Percentiles rank a stretch among this genome's conserved stretches.
Evolutionary conservation across 257 asterid genomes (phyloP).

Genomic region (Paulownia fortunei): DNA sequence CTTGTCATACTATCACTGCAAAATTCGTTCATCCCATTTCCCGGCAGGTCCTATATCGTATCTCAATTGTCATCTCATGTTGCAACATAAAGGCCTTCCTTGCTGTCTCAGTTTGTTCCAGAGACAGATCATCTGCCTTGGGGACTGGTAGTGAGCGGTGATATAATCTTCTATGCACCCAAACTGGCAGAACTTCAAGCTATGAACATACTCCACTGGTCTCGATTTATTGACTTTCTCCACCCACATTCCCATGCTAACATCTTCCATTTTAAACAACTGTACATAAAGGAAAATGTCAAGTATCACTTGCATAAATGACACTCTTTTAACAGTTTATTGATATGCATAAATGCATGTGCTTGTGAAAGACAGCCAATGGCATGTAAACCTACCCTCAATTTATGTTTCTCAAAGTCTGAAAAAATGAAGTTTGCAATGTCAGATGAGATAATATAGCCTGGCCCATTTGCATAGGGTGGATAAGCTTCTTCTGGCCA

Average conservation of each 20-base stretch:
- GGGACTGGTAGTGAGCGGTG: conserved; percentile 90
- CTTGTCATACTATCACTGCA: conserved; percentile 39
- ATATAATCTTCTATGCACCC: conserved; percentile 77
- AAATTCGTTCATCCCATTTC: conserved; percentile 33
- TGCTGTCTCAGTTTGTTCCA: conserved; percentile 67
- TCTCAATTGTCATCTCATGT: conserved; percentile 56
- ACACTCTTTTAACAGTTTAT: not conserved
- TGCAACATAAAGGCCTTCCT: conserved; percentile 69
- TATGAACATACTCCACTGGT: conserved; percentile 71
- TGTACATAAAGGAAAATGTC: conserved; percentile 30
- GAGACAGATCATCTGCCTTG: conserved; percentile 82
- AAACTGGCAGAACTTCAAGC: conserved; percentile 80
- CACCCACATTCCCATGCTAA: conserved; percentile 95
- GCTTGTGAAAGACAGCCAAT: not conserved
- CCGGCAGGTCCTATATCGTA: not conserved
- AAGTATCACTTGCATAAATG: not conserved
- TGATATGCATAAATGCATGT: not conserved
- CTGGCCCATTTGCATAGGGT: conserved; percentile 95
- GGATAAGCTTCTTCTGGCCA: conserved; percentile 95
- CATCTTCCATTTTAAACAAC: conserved; percentile 97
- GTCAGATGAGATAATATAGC: conserved; percentile 82
- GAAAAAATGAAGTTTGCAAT: conserved; percentile 70
- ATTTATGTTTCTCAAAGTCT: conserved; percentile 56
- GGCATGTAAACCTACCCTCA: conserved; percentile 57
- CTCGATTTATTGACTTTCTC: conserved; percentile 57